These are phyloP conservation scores for Kwoniella dejecticola DNA, from an alignment of 768 basidiomycete genomes.

Conservation along the genomic window DNA sequence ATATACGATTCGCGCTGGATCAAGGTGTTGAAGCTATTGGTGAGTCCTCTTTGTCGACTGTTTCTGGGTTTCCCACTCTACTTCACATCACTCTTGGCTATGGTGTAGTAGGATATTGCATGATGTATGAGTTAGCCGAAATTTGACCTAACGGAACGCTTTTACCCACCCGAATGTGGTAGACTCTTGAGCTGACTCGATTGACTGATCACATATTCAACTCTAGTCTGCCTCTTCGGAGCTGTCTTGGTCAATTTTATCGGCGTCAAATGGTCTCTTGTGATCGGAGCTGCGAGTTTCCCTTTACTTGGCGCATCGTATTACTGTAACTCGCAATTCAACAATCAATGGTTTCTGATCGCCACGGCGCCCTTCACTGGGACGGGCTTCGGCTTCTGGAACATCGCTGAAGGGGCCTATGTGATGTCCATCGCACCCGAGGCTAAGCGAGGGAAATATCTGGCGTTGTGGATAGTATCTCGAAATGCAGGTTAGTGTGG, in stretches of 20 bases:
- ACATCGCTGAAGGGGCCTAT: conserved; percentile 25
- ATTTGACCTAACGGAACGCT: too few relatives aligned
- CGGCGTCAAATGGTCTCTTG: conserved; percentile 34
- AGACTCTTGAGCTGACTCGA: conserved; percentile 1
- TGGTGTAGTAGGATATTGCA: too few relatives aligned
- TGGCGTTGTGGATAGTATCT: conserved; percentile 27
- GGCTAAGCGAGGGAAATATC: conserved; percentile 26
- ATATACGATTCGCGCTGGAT: conserved; percentile 17
- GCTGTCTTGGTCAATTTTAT: conserved; percentile 41
- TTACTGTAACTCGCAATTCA: conserved; percentile 8
- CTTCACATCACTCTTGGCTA: too few relatives aligned
- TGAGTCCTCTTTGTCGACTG: not conserved
- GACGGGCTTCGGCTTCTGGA: conserved; percentile 3
- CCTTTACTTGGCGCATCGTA: conserved; percentile 8
- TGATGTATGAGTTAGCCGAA: too few relatives aligned
- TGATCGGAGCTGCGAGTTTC: conserved; percentile 26
- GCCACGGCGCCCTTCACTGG: conserved; percentile 16
- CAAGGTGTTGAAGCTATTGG: not conserved
- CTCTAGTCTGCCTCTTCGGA: conserved; percentile 28
- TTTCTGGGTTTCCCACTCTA: too few relatives aligned
- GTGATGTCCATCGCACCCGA: conserved; percentile 26
- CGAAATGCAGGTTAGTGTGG: conserved; percentile 19
- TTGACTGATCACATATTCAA: not conserved
- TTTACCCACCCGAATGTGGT: too few relatives aligned
- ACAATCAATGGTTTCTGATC: conserved; percentile 11